phyloP scores from a whole-genome alignment of 768 basidiomycete genomes.

The Gymnopilus junonius region DNA sequence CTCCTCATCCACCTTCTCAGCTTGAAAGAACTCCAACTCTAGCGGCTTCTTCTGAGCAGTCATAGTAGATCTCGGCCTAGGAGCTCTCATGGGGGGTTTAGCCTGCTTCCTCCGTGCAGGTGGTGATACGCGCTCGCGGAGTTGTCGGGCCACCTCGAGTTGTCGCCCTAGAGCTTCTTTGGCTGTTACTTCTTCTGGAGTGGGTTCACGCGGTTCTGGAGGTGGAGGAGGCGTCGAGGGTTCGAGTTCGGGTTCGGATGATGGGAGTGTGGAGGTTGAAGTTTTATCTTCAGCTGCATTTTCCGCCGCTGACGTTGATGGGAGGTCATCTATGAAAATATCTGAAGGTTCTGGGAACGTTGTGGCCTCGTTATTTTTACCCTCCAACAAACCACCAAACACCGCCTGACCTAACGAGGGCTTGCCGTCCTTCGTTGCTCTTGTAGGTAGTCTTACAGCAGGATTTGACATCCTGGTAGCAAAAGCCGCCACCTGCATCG shows the following conservation, averaged over 20 bases:
- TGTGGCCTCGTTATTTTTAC: neutral
- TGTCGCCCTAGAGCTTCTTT: constrained; percentile 9
- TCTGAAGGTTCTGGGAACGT: too few relatives aligned
- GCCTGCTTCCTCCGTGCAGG: constrained; percentile 10
- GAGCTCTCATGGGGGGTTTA: neutral
- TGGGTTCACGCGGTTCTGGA: neutral
- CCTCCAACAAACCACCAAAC: neutral
- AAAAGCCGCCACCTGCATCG: constrained; percentile 16
- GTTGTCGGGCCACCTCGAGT: constrained; percentile 6
- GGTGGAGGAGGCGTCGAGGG: neutral
- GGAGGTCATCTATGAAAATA: too few relatives aligned
- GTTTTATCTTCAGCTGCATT: neutral
- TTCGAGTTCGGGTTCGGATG: neutral
- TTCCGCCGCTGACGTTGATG: neutral
- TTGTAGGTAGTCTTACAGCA: neutral
- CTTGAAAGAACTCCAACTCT: neutral
- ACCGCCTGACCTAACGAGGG: neutral
- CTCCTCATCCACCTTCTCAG: neutral
- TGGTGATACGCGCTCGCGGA: neutral
- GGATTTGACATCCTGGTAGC: neutral
- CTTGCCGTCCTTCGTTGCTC: neutral
- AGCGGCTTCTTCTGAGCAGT: neutral
- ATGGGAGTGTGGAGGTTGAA: neutral
- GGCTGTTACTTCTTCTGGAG: constrained; percentile 9
- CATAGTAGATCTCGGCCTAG: neutral